Percentiles rank a stretch among this genome's conserved stretches.
phyloP scores from a whole-genome alignment of 179 eudicot species.

The Heliamphora pulchella region DNA sequence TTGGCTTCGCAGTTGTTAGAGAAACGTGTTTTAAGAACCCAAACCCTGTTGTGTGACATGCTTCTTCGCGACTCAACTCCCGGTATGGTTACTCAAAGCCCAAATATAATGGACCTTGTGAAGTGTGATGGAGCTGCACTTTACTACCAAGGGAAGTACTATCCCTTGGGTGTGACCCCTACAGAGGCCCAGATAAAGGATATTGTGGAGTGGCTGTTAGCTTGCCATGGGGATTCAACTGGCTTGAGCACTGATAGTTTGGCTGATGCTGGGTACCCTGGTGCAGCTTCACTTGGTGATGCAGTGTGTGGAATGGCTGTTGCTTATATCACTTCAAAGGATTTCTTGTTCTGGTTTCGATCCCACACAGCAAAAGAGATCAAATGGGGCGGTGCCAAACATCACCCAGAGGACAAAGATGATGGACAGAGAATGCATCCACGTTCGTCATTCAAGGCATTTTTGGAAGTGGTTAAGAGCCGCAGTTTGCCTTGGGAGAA shows the following conservation, averaged over 20 bases:
- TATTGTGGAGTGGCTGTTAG: constrained; percentile 77
- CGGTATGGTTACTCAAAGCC: constrained; percentile 85
- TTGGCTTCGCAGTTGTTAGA: constrained; percentile 65
- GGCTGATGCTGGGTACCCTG: constrained; percentile 86
- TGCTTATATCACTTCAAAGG: constrained; percentile 66
- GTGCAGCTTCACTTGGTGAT: constrained; percentile 71
- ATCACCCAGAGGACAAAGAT: constrained; percentile 90
- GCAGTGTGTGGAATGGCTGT: constrained; percentile 99
- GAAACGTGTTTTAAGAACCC: constrained; percentile 74
- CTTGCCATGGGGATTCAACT: constrained; percentile 68
- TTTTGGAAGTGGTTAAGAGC: constrained; percentile 85
- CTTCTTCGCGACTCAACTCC: constrained; percentile 78
- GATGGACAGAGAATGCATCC: constrained; percentile 92
- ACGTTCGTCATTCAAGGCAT: constrained; percentile 85
- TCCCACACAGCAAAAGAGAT: constrained; percentile 88
- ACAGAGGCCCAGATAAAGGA: constrained; percentile 80
- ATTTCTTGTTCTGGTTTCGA: constrained; percentile 91
- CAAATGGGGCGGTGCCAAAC: constrained; percentile 98
- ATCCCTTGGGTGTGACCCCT: constrained; percentile 78
- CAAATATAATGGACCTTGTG: constrained; percentile 87
- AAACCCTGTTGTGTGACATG: constrained; percentile 92
- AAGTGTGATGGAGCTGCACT: constrained; percentile 97
- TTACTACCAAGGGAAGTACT: constrained; percentile 61
- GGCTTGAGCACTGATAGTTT: constrained; percentile 95
- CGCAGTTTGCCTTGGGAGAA: constrained; percentile 87